Conservation (phyloP, 768 basidiomycete species). For the Tylopilus sp. region DNA sequence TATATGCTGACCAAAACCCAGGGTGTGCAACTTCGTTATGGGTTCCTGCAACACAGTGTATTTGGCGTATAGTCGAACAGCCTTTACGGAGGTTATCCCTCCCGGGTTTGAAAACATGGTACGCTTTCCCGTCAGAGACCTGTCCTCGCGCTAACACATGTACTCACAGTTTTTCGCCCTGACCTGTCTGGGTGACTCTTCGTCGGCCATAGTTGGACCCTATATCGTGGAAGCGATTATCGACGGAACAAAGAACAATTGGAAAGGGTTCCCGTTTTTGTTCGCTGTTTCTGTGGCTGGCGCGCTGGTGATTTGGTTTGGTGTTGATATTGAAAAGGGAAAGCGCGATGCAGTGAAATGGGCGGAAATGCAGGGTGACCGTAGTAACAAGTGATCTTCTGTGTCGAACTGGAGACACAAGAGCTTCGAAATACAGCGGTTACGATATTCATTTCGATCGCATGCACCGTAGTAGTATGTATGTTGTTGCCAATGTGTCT, state of each 20-base stretch:
- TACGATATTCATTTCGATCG: too few species aligned
- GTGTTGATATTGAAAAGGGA: not conserved
- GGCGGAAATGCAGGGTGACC: too few species aligned
- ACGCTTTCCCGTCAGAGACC: not conserved
- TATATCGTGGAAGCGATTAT: constrained; percentile 86
- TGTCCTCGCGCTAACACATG: not conserved
- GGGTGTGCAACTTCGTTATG: too few species aligned
- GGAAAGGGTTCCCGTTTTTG: constrained; percentile 83
- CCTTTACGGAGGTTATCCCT: too few species aligned
- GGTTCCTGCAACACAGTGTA: too few species aligned
- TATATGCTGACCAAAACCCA: too few species aligned
- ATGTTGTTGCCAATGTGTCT: too few species aligned
- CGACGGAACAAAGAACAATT: constrained; percentile 64
- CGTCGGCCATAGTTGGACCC: constrained; percentile 82
- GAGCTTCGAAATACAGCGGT: too few species aligned
- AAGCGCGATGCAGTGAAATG: too few species aligned
- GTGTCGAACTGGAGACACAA: not conserved
- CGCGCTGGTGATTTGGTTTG: constrained; percentile 34
- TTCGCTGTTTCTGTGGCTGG: constrained; percentile 68
- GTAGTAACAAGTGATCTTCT: too few species aligned
- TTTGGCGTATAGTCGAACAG: too few species aligned
- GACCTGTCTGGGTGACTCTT: constrained; percentile 80
- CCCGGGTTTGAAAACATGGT: constrained; percentile 86
- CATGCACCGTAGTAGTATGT: too few species aligned
- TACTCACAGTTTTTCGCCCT: constrained; percentile 73